Base-by-base conservation (phyloP, 1,284 basidiomycete genomes). In the Neotropicomus parvogracilis region DNA sequence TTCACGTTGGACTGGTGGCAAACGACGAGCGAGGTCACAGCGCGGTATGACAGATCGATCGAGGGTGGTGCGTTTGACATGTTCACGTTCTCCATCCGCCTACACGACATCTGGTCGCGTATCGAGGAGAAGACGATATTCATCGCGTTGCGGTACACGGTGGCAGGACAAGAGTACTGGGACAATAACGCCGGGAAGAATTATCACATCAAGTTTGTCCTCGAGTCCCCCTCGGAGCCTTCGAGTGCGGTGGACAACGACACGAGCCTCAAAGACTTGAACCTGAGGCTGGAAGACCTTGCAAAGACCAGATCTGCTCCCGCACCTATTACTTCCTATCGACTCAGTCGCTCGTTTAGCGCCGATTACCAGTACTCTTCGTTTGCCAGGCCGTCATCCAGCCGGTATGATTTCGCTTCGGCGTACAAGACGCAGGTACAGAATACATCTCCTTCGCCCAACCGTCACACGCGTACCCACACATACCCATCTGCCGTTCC, bases 1-100 rank as follows among this genome's bases (percentile, higher is more conserved):
- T 98, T 97, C 70, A 97, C 95, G 2, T 80, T 95, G 57, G 95
- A 98, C 66, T 79, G 77, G 60, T 98, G 95, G 95, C 90, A 93
- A 68, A 98, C 95, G 31, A 95, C 91, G 49, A 92, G 87, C 65
- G 95, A 98, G 70, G 90, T 97, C 39, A 82, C 85, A 1, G 94
- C 85, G 20, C 81, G 80, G 37, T 88, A 91, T 66, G 70, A 80
- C 43, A 83, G 87, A 56, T 83, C 85, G 20, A 57, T 85, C 16
- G 73, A 74, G 48, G 70, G 69, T n/a, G 77, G 74, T 36, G 54
- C 63, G 29, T 81, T 81, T 60, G 92, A 95, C 64, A 65, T 81
- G 19, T 89, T 89, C 64, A 62, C 70, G 28, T 89, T 89, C 62
- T 67, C 66, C n/a, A 81, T 88, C 49, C 75, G 78, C 39, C 62